phyloP scores from a whole-genome alignment of 495 filamentous ascomycete species.

The Penicillium ochrochloron region DNA sequence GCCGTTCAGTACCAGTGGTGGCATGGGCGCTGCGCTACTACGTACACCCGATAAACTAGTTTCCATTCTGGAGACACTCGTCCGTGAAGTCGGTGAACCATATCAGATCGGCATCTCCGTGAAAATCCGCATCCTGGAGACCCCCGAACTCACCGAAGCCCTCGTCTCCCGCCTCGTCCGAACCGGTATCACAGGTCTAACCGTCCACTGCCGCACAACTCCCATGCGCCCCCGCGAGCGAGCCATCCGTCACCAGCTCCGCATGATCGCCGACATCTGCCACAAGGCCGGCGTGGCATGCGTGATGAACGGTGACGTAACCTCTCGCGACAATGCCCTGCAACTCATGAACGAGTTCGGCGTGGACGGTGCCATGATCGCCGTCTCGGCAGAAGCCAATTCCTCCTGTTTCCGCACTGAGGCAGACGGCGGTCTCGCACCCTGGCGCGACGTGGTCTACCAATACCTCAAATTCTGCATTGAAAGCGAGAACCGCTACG shows the following conservation, averaged over 20 bases:
- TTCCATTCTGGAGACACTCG: conserved; percentile 79
- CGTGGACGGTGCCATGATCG: conserved; percentile 96
- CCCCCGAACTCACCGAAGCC: conserved; percentile 67
- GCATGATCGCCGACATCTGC: conserved; percentile 78
- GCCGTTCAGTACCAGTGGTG: conserved; percentile 86
- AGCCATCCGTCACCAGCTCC: conserved; percentile 83
- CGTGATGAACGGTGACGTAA: conserved; percentile 93
- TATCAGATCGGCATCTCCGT: conserved; percentile 90
- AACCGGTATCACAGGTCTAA: conserved; percentile 90
- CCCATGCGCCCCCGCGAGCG: conserved; percentile 90
- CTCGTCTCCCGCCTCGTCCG: conserved; percentile 74
- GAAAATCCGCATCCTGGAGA: conserved; percentile 89
- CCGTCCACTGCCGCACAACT: conserved; percentile 93
- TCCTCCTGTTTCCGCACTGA: conserved; percentile 76
- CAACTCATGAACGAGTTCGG: conserved; percentile 72
- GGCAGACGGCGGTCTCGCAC: conserved; percentile 64
- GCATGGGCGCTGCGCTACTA: conserved; percentile 93
- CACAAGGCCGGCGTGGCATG: conserved; percentile 82
- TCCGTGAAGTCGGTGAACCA: conserved; percentile 72
- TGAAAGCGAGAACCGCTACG: conserved; percentile 79
- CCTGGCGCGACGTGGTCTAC: conserved; percentile 75
- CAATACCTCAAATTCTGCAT: conserved; percentile 73
- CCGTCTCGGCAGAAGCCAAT: conserved; percentile 86
- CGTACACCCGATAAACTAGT: conserved; percentile 80
- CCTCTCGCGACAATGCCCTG: conserved; percentile 66